Conservation (phyloP, 495 filamentous ascomycete genomes). For the Trypethelium eluteriae region DNA sequence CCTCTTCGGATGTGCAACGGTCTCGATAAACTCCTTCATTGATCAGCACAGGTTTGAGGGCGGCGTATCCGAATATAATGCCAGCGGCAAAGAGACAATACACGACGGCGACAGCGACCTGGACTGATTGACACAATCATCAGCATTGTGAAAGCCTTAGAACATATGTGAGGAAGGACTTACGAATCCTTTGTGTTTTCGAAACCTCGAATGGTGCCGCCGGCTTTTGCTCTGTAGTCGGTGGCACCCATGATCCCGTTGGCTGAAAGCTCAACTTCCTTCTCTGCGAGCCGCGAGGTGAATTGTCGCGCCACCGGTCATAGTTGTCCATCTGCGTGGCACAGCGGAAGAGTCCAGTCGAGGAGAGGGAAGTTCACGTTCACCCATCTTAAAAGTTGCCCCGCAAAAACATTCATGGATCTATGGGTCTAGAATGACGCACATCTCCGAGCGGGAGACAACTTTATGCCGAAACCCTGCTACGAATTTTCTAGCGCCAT, state of each 20-base stretch:
- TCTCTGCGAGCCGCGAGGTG: conserved; percentile 23
- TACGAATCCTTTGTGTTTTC: conserved; percentile 44
- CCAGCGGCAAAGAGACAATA: conserved; percentile 80
- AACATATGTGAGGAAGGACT: conserved; percentile 10
- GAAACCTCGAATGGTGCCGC: conserved; percentile 44
- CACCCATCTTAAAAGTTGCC: background rate
- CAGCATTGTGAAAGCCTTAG: background rate
- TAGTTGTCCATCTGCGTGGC: background rate
- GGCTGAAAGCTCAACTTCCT: conserved; percentile 41
- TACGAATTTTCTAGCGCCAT: background rate
- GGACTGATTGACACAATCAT: conserved; percentile 36
- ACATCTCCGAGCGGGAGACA: background rate
- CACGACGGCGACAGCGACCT: conserved; percentile 58
- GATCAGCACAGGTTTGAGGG: conserved; percentile 74
- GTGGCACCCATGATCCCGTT: conserved; percentile 32
- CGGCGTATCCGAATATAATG: conserved; percentile 76
- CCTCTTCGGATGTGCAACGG: conserved; percentile 50
- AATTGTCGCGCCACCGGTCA: conserved; percentile 14
- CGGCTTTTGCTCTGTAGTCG: conserved; percentile 29
- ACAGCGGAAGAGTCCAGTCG: background rate
- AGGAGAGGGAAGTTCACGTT: background rate
- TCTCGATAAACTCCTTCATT: conserved; percentile 65
- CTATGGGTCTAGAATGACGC: background rate
- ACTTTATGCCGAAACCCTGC: background rate
- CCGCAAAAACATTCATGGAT: conserved; percentile 1